These are phyloP conservation scores for Salix koriyanagi DNA, from an alignment of 345 rosid genomes.

Conservation along the genomic window DNA sequence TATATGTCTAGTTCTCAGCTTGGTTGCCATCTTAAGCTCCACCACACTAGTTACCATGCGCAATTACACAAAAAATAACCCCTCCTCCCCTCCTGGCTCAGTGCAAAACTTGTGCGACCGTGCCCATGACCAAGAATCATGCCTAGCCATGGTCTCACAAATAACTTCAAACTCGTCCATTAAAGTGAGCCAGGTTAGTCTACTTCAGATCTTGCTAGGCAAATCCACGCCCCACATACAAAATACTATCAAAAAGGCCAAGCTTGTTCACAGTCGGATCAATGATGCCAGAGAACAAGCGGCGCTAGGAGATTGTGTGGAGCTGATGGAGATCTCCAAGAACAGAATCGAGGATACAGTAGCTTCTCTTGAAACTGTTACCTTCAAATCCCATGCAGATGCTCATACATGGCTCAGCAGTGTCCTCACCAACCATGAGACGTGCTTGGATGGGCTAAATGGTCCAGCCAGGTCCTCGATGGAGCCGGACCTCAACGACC, in stretches of 20 bases:
- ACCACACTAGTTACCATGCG: not conserved
- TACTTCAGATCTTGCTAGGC: conserved; percentile 32
- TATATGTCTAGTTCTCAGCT: conserved; percentile 35
- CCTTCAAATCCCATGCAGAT: not conserved
- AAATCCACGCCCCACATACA: conserved; percentile 26
- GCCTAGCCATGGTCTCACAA: conserved; percentile 40
- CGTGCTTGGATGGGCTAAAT: conserved; percentile 15
- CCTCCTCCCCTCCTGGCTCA: not conserved
- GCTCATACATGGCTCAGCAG: conserved; percentile 20
- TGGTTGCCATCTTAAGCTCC: conserved; percentile 35
- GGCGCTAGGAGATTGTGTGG: conserved; percentile 45
- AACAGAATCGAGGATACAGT: conserved; percentile 30
- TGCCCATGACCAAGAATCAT: conserved; percentile 12
- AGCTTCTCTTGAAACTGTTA: not conserved
- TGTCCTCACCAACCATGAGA: conserved; percentile 20
- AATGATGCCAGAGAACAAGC: conserved; percentile 39
- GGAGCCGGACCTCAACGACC: conserved; percentile 8
- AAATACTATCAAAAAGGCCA: conserved; percentile 19
- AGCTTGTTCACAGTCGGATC: conserved; percentile 12
- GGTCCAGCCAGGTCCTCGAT: conserved; percentile 4
- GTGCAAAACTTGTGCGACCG: not conserved
- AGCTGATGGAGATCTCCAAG: conserved; percentile 54
- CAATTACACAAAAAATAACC: not conserved
- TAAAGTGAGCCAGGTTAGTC: conserved; percentile 19
- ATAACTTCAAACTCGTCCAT: conserved; percentile 16